Evolutionary conservation across 2,329 filamentous ascomycete species (phyloP).

Genomic region (Rutstroemia sydowiana): DNA sequence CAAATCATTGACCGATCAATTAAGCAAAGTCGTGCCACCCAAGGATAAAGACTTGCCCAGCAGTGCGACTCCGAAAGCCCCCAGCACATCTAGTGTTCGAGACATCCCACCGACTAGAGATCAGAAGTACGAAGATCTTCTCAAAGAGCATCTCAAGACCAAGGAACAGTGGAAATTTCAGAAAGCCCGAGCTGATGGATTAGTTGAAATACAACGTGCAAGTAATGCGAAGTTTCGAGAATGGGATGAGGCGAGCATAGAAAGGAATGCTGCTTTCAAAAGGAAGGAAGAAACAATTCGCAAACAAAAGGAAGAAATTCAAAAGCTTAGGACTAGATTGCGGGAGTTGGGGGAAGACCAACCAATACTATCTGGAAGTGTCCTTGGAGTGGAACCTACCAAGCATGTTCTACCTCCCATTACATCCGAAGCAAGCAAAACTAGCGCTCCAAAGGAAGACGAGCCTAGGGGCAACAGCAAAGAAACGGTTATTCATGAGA

Average conservation of each 20-base stretch:
- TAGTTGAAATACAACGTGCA: background rate
- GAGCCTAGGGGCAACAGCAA: background rate
- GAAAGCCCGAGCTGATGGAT: conserved; percentile 3
- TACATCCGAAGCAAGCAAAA: background rate
- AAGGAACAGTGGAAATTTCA: conserved; percentile 6
- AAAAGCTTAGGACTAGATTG: background rate
- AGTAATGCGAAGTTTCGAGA: background rate
- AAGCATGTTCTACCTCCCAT: background rate
- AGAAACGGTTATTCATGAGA: background rate
- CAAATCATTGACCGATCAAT: background rate
- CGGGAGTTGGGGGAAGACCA: background rate
- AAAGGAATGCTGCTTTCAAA: background rate
- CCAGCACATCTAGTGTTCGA: background rate
- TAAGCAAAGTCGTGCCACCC: too few relatives aligned
- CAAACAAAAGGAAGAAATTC: background rate
- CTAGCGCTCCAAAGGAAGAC: background rate
- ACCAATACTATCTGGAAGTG: background rate
- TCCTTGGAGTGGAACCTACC: background rate
- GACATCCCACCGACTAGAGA: background rate
- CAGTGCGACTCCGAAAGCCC: background rate
- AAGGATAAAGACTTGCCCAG: background rate
- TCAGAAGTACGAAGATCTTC: background rate
- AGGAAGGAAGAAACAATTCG: background rate
- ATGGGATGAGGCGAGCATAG: background rate
- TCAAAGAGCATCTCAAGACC: background rate